Evolutionary conservation across 1,284 basidiomycete genomes (phyloP).

Genomic region (Leucoagaricus sp.): DNA sequence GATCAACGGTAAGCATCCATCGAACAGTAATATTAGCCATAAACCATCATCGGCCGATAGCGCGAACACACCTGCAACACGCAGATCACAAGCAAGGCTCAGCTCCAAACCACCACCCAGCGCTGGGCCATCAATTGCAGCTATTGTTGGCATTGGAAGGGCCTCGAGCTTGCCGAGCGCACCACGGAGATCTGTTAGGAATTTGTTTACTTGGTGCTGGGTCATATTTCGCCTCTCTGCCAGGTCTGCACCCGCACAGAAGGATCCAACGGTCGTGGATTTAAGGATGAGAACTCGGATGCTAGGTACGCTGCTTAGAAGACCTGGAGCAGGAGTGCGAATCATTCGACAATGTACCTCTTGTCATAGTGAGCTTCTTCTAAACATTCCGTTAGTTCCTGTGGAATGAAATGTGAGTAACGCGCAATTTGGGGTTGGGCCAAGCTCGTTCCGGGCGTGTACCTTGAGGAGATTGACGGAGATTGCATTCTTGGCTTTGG

Average conservation of each 20-base stretch:
- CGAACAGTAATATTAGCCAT: neutral
- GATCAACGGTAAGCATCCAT: neutral
- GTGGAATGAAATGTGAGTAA: conserved; percentile 12
- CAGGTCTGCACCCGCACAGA: conserved; percentile 94
- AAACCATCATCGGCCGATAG: conserved; percentile 10
- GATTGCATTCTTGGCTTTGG: conserved; percentile 89
- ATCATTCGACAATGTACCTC: conserved; percentile 44
- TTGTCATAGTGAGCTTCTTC: conserved; percentile 70
- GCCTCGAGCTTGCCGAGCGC: conserved; percentile 77
- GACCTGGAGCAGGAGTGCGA: conserved; percentile 4
- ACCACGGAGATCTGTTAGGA: conserved; percentile 77
- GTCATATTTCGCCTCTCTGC: conserved; percentile 84
- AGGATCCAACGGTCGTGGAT: conserved; percentile 74
- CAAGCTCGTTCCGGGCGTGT: conserved; percentile 16
- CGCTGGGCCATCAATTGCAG: conserved; percentile 91
- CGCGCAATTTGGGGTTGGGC: conserved; percentile 7
- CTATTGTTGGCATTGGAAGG: conserved; percentile 86
- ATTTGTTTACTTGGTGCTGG: conserved; percentile 71
- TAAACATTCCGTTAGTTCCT: conserved; percentile 77
- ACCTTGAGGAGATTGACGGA: conserved; percentile 75
- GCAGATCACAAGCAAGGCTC: conserved; percentile 84
- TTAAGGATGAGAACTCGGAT: conserved; percentile 79
- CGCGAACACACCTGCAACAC: conserved; percentile 72
- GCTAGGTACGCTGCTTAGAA: conserved; percentile 35
- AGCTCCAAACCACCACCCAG: conserved; percentile 91